phyloP scores from a whole-genome alignment of 169 alveolate species.

The Eimeria acervulina region DNA sequence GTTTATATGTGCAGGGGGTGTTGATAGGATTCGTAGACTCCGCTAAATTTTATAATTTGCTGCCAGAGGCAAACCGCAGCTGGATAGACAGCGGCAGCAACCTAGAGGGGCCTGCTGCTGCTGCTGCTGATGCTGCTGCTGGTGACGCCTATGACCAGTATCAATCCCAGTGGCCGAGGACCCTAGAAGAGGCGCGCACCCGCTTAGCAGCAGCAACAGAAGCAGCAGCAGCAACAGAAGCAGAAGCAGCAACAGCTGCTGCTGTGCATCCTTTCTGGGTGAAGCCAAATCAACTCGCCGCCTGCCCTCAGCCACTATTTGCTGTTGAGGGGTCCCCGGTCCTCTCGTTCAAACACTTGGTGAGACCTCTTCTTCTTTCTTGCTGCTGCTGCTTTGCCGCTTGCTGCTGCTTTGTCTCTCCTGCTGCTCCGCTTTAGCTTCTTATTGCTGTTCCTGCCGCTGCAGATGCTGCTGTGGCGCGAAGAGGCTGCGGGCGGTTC shows the following conservation, averaged over 20 bases:
- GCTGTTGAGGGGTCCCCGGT: slow-evolving; percentile 19
- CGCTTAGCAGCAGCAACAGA: not conserved
- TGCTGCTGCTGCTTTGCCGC: not conserved
- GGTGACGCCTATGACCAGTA: no score
- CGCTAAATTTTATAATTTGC: not conserved
- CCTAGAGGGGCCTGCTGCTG: no score
- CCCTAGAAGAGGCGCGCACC: not conserved
- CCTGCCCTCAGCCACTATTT: slow-evolving; percentile 17
- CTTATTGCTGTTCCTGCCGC: not conserved
- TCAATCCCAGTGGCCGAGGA: slow-evolving; percentile 16
- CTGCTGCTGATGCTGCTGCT: no score
- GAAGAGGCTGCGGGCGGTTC: not conserved
- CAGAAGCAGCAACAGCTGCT: not conserved
- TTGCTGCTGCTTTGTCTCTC: no score
- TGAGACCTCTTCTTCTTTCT: not conserved
- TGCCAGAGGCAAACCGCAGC: slow-evolving; percentile 8
- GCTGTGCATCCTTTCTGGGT: slow-evolving; percentile 50
- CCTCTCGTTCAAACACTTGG: not conserved
- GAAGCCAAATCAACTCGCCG: not conserved
- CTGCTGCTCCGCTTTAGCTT: not conserved
- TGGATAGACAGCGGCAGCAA: not conserved
- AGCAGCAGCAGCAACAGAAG: not conserved
- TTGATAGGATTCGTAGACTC: not conserved
- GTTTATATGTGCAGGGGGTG: not conserved
- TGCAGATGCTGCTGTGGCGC: not conserved